A percentile compares a stretch with the other conserved stretches of the same genome.
These are phyloP conservation scores for Suillus alpinus DNA, from an alignment of 768 basidiomycete species.

Conservation along the genomic window DNA sequence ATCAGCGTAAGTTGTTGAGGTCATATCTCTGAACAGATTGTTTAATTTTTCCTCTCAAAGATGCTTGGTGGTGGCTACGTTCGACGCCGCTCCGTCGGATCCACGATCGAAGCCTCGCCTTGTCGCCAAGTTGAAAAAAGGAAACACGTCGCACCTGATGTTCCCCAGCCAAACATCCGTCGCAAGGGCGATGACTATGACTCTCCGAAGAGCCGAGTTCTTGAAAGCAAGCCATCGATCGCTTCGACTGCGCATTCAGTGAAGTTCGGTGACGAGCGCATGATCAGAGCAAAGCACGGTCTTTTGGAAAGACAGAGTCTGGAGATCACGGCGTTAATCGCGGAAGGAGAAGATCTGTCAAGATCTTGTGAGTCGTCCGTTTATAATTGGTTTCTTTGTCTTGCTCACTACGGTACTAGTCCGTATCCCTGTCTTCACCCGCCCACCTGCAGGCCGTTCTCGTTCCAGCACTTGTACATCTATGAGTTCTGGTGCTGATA, in stretches of 20 bases:
- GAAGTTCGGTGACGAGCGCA: slow-evolving; percentile 64
- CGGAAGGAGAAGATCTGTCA: slow-evolving; percentile 55
- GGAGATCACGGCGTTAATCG: slow-evolving; percentile 63
- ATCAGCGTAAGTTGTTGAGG: slow-evolving; percentile 52
- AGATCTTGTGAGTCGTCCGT: slow-evolving; percentile 43
- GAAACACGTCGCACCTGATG: slow-evolving; percentile 39
- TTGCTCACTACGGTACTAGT: slow-evolving; percentile 26
- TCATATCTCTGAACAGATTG: slow-evolving; percentile 1
- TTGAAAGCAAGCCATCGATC: slow-evolving; percentile 61
- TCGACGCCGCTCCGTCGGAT: slow-evolving; percentile 64
- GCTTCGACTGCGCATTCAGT: slow-evolving; percentile 55
- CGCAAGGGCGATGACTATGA: slow-evolving; percentile 28
- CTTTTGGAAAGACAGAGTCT: slow-evolving; percentile 63
- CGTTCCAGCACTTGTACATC: slow-evolving; percentile 69
- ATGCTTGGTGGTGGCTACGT: slow-evolving; percentile 81
- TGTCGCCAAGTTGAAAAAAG: slow-evolving; percentile 64
- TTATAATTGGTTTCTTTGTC: not conserved
- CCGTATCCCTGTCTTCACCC: slow-evolving; percentile 52
- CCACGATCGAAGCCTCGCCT: slow-evolving; percentile 67
- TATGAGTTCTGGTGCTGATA: slow-evolving; percentile 60
- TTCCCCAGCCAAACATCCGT: slow-evolving; percentile 33
- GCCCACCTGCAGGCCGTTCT: slow-evolving; percentile 51
- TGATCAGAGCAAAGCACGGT: slow-evolving; percentile 63
- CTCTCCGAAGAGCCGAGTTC: slow-evolving; percentile 46
- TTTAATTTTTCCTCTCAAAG: slow-evolving; percentile 31